These are phyloP conservation scores for Coniochaeta pulveracea DNA, from an alignment of 2,329 filamentous ascomycete species.

Conservation along the genomic window DNA sequence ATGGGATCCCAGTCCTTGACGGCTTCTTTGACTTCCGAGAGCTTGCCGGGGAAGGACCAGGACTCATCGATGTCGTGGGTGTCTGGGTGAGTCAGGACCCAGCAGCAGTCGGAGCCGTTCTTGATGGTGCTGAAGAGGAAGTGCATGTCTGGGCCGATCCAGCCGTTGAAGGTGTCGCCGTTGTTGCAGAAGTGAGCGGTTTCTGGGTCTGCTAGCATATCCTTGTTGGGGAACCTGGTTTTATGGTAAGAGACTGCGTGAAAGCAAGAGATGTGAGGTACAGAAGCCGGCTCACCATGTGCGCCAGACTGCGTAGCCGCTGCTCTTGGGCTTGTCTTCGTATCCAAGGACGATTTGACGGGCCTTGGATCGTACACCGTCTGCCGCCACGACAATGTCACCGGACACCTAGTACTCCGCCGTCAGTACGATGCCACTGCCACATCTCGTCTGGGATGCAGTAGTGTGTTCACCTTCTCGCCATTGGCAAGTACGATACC, in stretches of 20 bases:
- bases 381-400: conserved; percentile 41
- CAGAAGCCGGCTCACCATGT: conserved; percentile 30
- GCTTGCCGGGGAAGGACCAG: conserved; percentile 34
- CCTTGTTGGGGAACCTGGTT: conserved; percentile 32
- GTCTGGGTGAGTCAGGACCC: conserved; percentile 46
- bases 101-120: conserved; percentile 41
- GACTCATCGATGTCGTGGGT: conserved; percentile 43
- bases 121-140: conserved; percentile 47
- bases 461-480: conserved; percentile 22
- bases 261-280: neutral
- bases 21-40: conserved; percentile 4
- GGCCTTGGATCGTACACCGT: conserved; percentile 42
- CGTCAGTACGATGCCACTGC: no score
- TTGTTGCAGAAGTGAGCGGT: conserved; percentile 42
- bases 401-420: conserved; percentile 21
- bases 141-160: conserved; percentile 45
- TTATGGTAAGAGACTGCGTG: neutral
- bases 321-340: conserved; percentile 37
- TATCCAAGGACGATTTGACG: conserved; percentile 37
- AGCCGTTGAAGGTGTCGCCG: conserved; percentile 47
- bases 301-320: conserved; percentile 39
- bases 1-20: conserved; percentile 29
- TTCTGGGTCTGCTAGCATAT: conserved; percentile 37
- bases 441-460: neutral
- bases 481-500: conserved; percentile 39